Percentiles rank a stretch among this genome's conserved stretches.
These are phyloP conservation scores for Sugiyamaella qingdaonensis DNA, from an alignment of 805 yeast species.

Conservation along the genomic window DNA sequence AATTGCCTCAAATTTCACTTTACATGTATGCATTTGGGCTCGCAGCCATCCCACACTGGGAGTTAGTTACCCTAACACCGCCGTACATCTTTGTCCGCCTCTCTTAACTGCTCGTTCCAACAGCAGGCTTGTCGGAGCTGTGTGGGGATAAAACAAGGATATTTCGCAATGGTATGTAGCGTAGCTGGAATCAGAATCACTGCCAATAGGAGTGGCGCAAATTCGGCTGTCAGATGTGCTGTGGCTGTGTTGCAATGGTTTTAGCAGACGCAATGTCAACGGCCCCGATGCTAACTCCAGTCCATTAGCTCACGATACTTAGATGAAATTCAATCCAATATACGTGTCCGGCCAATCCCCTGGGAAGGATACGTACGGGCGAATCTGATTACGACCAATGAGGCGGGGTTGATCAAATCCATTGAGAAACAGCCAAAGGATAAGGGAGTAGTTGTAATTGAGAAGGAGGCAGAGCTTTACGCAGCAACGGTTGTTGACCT, in stretches of 20 bases:
- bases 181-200: background rate
- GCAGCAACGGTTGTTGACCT: conserved; percentile 52
- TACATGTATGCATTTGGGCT: too few relatives aligned
- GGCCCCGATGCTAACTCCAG: background rate
- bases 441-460: conserved; percentile 30
- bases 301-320: conserved; percentile 24
- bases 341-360: conserved; percentile 76
- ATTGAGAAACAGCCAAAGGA: conserved; percentile 44
- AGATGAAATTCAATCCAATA: conserved; percentile 44
- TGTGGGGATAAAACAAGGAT: background rate
- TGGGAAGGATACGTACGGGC: conserved; percentile 90
- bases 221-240: background rate
- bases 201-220: background rate
- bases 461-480: conserved; percentile 44
- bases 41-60: too few relatives aligned
- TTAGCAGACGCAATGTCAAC: too few relatives aligned
- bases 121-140: too few relatives aligned
- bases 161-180: background rate
- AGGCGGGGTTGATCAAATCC: conserved; percentile 57
- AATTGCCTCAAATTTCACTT: background rate
- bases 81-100: too few relatives aligned
- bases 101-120: too few relatives aligned
- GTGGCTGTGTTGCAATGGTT: too few relatives aligned
- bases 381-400: conserved; percentile 58
- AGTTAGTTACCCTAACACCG: too few relatives aligned